Evolutionary conservation across 2,329 filamentous ascomycete genomes (phyloP).

Genomic region (Diaporthe citri): DNA sequence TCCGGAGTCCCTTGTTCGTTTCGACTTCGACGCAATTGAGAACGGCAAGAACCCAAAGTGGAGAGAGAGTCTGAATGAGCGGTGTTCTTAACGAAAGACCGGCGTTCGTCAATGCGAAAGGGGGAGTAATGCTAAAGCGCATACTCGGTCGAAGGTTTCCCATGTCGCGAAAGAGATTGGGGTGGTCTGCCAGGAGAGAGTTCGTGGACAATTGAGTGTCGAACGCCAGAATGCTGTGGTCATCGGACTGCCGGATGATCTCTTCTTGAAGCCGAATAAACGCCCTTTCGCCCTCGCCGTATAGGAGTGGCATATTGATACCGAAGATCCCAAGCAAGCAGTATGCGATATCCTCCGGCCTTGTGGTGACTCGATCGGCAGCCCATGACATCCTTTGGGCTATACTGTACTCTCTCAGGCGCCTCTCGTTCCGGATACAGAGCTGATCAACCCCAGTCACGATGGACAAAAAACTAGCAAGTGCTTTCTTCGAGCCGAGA

Average conservation of each 20-base stretch:
- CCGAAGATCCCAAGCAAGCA: slow-evolving; percentile 47
- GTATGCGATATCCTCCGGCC: slow-evolving; percentile 46
- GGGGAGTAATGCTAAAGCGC: slow-evolving; percentile 36
- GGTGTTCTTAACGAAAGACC: slow-evolving; percentile 42
- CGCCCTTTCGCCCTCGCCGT: slow-evolving; percentile 46
- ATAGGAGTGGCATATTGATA: slow-evolving; percentile 47
- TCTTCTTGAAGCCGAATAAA: slow-evolving; percentile 47
- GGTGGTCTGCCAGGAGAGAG: slow-evolving; percentile 43
- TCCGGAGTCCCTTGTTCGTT: slow-evolving; percentile 58
- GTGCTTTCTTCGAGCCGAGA: slow-evolving; percentile 26
- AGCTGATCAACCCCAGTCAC: slow-evolving; percentile 20
- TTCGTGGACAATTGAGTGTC: slow-evolving; percentile 38
- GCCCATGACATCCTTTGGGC: slow-evolving; percentile 47
- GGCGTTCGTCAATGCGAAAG: slow-evolving; percentile 44
- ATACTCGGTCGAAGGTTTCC: slow-evolving; percentile 35
- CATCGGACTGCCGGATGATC: slow-evolving; percentile 38
- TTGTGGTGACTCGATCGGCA: slow-evolving; percentile 42
- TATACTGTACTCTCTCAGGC: slow-evolving; percentile 34
- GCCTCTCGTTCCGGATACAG: slow-evolving; percentile 19
- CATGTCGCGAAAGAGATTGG: slow-evolving; percentile 37
- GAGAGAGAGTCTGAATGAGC: slow-evolving; percentile 42
- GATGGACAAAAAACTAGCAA: slow-evolving; percentile 7
- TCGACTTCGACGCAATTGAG: slow-evolving; percentile 60
- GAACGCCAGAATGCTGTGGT: slow-evolving; percentile 40
- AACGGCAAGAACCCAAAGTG: slow-evolving; percentile 58